Conservation (phyloP, 257 asterid species). For the Misopates orontium region DNA sequence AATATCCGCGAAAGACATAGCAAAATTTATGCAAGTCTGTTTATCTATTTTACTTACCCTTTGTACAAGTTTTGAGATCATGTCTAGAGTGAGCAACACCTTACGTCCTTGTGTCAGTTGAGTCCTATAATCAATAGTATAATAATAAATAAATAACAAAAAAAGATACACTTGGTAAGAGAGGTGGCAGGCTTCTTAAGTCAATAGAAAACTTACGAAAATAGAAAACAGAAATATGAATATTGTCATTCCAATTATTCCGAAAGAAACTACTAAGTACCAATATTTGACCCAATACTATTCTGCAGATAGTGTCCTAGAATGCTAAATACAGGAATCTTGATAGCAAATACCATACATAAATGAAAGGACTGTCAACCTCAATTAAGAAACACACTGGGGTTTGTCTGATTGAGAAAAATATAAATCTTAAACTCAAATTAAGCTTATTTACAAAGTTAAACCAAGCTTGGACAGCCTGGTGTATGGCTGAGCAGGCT, state of each 20-base stretch:
- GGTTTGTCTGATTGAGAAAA: constrained; percentile 2
- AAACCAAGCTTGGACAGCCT: neutral
- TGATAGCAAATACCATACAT: neutral
- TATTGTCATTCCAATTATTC: neutral
- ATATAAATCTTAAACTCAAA: neutral
- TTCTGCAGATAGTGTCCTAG: constrained; percentile 7
- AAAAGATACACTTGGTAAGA: constrained; percentile 24
- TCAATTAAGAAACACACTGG: constrained; percentile 7
- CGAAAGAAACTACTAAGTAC: neutral
- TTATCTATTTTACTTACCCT: constrained; percentile 54
- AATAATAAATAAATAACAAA: constrained; percentile 7
- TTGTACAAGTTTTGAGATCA: constrained; percentile 73
- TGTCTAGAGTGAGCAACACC: constrained; percentile 86
- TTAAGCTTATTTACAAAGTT: constrained; percentile 2
- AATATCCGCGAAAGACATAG: constrained; percentile 18
- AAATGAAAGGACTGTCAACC: constrained; percentile 12
- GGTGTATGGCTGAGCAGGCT: neutral
- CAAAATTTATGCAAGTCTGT: constrained; percentile 10
- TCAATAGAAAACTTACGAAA: constrained; percentile 9
- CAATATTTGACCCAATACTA: neutral
- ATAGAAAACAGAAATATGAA: constrained; percentile 1
- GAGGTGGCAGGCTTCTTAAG: constrained; percentile 23
- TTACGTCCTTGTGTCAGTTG: constrained; percentile 94
- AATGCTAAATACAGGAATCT: neutral
- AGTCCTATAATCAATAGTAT: constrained; percentile 54